Evolutionary conservation across 768 basidiomycete genomes (phyloP).

Genomic region (Mycena belliarum): DNA sequence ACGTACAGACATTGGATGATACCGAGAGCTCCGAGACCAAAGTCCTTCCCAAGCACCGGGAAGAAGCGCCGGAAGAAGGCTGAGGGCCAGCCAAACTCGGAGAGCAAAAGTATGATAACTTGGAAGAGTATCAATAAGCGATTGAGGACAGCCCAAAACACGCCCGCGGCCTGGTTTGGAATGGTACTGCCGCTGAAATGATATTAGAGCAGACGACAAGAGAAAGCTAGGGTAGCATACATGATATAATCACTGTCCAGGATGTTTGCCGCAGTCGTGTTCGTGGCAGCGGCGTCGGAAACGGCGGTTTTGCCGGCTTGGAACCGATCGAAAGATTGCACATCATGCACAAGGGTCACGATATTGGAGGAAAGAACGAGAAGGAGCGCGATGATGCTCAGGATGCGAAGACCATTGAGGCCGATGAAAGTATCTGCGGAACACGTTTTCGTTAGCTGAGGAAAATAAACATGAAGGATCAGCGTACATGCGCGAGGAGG

Average conservation of each 20-base stretch:
- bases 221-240: constrained; percentile 39
- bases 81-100: constrained; percentile 81
- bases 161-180: constrained; percentile 75
- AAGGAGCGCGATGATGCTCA: constrained; percentile 78
- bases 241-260: constrained; percentile 76
- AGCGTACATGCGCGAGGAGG: constrained; percentile 52
- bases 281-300: constrained; percentile 30
- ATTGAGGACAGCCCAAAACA: constrained; percentile 90
- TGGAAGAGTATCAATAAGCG: constrained; percentile 87
- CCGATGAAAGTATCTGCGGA: constrained; percentile 63
- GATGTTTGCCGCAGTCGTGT: constrained; percentile 29
- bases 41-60: constrained; percentile 80
- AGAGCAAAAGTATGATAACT: constrained; percentile 75
- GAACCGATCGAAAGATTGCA: constrained; percentile 74
- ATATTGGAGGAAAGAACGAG: constrained; percentile 83
- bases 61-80: constrained; percentile 82
- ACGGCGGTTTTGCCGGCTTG: constrained; percentile 39
- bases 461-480: neutral
- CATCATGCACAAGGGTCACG: constrained; percentile 69
- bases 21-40: constrained; percentile 86
- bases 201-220: neutral
- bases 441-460: neutral
- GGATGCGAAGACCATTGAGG: constrained; percentile 74
- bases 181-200: constrained; percentile 68
- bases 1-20: constrained; percentile 84